Conservation (phyloP, 345 rosid genomes). For the Syzygium jambos region DNA sequence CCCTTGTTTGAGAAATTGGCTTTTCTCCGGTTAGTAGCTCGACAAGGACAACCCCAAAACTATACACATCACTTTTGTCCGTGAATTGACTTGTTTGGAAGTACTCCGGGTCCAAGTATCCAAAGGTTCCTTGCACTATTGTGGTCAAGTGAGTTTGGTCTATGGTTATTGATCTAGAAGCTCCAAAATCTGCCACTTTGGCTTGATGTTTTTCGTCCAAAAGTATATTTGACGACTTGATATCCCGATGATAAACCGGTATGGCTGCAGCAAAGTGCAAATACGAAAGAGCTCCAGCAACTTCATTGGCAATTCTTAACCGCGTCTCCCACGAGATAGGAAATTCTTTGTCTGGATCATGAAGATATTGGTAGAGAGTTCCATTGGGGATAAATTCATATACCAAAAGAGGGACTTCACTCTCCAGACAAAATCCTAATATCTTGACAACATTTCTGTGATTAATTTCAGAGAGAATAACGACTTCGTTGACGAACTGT, state of each 20-base stretch:
- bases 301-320: no score
- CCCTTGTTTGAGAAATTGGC: no score
- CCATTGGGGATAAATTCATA: no score
- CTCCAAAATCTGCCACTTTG: constrained; percentile 15
- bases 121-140: constrained; percentile 5
- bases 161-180: constrained; percentile 4
- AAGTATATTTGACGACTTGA: neutral
- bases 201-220: constrained; percentile 9
- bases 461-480: constrained; percentile 1
- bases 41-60: no score
- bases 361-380: no score
- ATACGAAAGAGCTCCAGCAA: no score
- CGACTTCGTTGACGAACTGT: constrained; percentile 7
- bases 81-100: neutral
- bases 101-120: constrained; percentile 17
- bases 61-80: no score
- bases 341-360: no score
- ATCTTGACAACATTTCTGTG: constrained; percentile 7
- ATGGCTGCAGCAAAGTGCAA: no score
- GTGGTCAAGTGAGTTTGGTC: constrained; percentile 15
- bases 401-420: constrained; percentile 6
- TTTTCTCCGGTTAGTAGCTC: no score
- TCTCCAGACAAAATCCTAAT: constrained; percentile 4
- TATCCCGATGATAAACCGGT: no score
- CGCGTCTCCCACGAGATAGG: no score